Conservation (phyloP, 768 basidiomycete genomes). For the Tricholoma flavovirens region DNA sequence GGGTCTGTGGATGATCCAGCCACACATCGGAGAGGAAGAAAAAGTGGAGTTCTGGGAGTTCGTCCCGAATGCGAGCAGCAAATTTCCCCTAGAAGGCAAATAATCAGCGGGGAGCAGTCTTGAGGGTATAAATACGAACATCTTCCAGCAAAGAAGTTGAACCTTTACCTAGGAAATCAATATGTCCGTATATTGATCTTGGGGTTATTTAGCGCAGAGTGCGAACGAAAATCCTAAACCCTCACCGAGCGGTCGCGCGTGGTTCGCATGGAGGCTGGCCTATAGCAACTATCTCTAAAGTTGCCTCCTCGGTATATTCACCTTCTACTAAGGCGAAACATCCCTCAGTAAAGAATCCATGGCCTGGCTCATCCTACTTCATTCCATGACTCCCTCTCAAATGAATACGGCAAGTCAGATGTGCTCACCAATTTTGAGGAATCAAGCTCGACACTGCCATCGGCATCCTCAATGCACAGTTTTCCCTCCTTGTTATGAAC, state of each 20-base stretch:
- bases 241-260: slow-evolving; percentile 75
- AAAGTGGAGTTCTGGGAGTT: slow-evolving; percentile 75
- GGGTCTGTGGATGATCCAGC: slow-evolving; percentile 84
- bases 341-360: slow-evolving; percentile 95
- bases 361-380: slow-evolving; percentile 76
- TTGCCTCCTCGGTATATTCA: slow-evolving; percentile 90
- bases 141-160: slow-evolving; percentile 88
- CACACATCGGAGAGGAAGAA: slow-evolving; percentile 95
- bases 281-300: slow-evolving; percentile 84
- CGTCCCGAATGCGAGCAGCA: slow-evolving; percentile 55
- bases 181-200: slow-evolving; percentile 92
- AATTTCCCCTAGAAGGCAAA: slow-evolving; percentile 48
- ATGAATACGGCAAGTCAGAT: slow-evolving; percentile 2
- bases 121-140: slow-evolving; percentile 40
- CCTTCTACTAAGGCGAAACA: slow-evolving; percentile 94
- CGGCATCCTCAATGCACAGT: slow-evolving; percentile 88
- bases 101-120: slow-evolving; percentile 1
- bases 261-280: slow-evolving; percentile 97
- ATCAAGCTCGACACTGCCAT: slow-evolving; percentile 85
- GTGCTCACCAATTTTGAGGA: slow-evolving; percentile 76
- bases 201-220: slow-evolving; percentile 9
- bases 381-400: slow-evolving; percentile 12
- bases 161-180: slow-evolving; percentile 96
- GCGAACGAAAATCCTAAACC: not conserved
- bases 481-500: slow-evolving; percentile 85